phyloP scores from a whole-genome alignment of 495 filamentous ascomycete species.

The Neurospora sp. region DNA sequence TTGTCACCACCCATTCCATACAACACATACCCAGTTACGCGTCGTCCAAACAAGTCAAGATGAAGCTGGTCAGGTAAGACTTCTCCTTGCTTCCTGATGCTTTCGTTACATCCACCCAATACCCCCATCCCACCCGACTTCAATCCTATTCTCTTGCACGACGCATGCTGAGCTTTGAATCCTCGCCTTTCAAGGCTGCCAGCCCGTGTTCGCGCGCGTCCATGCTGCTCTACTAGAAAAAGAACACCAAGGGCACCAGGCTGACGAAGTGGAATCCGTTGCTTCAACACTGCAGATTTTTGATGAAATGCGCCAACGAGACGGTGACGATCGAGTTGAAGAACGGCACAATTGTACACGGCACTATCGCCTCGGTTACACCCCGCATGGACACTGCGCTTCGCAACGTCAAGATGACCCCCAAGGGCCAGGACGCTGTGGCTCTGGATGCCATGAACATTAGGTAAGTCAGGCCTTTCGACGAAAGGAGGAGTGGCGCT shows the following conservation, averaged over 20 bases:
- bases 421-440: conserved; percentile 73
- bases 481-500: not conserved
- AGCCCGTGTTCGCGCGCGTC: not conserved
- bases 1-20: not conserved
- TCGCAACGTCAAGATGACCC: conserved; percentile 90
- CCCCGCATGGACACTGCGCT: conserved; percentile 96
- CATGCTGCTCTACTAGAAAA: conserved; percentile 2
- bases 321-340: conserved; percentile 96
- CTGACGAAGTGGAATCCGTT: conserved; percentile 2
- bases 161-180: conserved; percentile 14
- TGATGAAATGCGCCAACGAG: conserved; percentile 98
- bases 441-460: conserved; percentile 93
- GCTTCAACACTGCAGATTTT: conserved; percentile 50
- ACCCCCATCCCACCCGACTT: not conserved
- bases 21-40: not conserved
- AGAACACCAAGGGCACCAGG: not conserved
- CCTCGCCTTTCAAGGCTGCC: conserved; percentile 16
- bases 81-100: not conserved
- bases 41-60: conserved; percentile 38
- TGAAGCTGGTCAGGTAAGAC: conserved; percentile 97
- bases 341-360: conserved; percentile 92
- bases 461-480: not conserved
- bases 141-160: not conserved
- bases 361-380: conserved; percentile 89
- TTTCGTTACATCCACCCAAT: conserved; percentile 6